Base-by-base conservation (phyloP, 371 early-diverging fungal species). In the Phascolomyces articulosus region DNA sequence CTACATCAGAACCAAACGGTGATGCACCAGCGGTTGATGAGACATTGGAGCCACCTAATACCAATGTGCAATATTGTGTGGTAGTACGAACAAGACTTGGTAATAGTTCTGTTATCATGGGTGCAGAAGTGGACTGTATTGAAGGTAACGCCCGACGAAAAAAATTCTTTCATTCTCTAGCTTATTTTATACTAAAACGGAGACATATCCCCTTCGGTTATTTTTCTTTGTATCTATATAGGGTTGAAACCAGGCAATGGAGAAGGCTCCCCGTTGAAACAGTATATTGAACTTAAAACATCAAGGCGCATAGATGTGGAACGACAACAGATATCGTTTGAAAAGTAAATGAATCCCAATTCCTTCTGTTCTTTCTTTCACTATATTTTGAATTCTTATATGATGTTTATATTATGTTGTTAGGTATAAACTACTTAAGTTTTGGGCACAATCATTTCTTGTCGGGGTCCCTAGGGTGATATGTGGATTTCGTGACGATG, bases 371-470 rank as follows among this genome's bases (percentile, higher is more conserved):
- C n/a, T n/a, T n/a, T 2, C 11, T 26, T 40, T 48, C n/a, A 15
- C 18, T n/a, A 27, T 16, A 28, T 9, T 34, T 34, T 34, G 2
- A 34, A 9, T 34, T 34, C 11, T 9, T 34, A 34, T 9, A 6
- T 9, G 34, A 34, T 9, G 11, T 11, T 34, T 34, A 34, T 0
- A 34, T 34, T 34, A 9, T 34, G 6, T 9, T 51, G 29, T 40
- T 74, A 89, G 93, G 31, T 84, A 80, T 73, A 97, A 97, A 71
- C 79, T 97, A 58, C 64, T 95, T 1, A 91, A 91, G 65, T 91
- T 93, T 60, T 97, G 95, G 93, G 92, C 94, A 4, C 96, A 97
- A 74, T 96, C 95, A 4, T 96, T 91, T 74, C 75, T 97, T 4
- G 90, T 94, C 1, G 98, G 96, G 2, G 87, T 95, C 4, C 94